Base-by-base conservation (phyloP, 2,329 filamentous ascomycete species). In the Clonostachys chloroleuca region DNA sequence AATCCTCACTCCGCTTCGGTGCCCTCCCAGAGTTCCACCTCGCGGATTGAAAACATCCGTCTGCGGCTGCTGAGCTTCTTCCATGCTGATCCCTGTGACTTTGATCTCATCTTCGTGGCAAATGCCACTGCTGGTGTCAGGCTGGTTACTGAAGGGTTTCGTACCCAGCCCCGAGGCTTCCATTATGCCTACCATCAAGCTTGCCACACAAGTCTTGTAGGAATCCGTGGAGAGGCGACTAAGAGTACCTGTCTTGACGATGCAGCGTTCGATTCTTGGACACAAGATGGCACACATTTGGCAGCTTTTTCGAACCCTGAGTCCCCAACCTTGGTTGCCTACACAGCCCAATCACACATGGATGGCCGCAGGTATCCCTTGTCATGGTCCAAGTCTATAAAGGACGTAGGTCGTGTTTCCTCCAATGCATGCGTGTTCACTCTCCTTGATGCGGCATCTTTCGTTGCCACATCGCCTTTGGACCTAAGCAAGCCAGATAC, bases 121-220 rank as follows among this genome's bases (percentile, higher is more conserved):
- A 97, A 97, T 65, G 88, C 92, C 17, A 97, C 92, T 1, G 90
- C 92, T 4, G 92, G 84, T 7, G 86, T 96, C 57, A 97, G 96
- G 66, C 69, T 96, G 12, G 87, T 95, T 4, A 77, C 81, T 45
- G 94, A 97, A 48, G 83, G 84, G 5, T 78, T 96, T 57, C 75
- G 87, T 46, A 81, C 84, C 49, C 70, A 75, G 42, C 75, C 83
- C 9, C 65, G 70, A n/a, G 89, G 90, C 0, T 96, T 94, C 57
- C 77, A 79, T 63, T 96, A 92, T 64, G 82, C 79, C 2, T 95
- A 96, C 60, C 92, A 96, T 63, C 72, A 83, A 51, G 86, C 92
- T 51, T 82, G 87, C 18, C 92, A 97, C 64, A 96, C 91, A 5
- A 96, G 91, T 59, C 60, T 96, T 8, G 80, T 96, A 20, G 92